These are phyloP conservation scores for Cubamyces sp. DNA, from an alignment of 768 basidiomycete genomes.

Conservation along the genomic window DNA sequence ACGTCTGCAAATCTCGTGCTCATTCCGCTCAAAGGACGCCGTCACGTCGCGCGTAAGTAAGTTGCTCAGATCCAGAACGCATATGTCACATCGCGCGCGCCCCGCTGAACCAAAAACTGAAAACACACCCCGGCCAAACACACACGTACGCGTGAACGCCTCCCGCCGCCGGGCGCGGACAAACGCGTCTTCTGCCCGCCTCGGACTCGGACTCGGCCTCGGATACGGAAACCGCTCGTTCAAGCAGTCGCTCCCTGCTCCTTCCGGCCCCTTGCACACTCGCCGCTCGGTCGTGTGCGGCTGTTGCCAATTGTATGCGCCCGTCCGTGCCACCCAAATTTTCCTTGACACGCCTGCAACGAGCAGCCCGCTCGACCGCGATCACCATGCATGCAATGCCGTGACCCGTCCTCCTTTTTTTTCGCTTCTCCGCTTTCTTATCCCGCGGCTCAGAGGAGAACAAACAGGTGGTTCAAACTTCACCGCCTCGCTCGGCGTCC, in stretches of 20 bases:
- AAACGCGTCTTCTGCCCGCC: no score
- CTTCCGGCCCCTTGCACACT: background rate
- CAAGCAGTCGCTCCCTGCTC: background rate
- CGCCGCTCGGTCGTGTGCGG: background rate
- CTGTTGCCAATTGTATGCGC: background rate
- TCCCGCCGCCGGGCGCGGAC: no score
- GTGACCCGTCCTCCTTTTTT: no score
- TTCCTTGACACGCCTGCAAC: constrained; percentile 1
- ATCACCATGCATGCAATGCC: constrained; percentile 5
- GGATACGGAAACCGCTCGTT: no score
- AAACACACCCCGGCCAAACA: no score
- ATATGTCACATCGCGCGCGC: no score
- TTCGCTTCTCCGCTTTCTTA: background rate
- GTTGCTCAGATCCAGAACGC: no score
- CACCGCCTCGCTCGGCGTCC: constrained; percentile 10
- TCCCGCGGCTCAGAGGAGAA: background rate
- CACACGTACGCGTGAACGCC: no score
- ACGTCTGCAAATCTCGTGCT: constrained; percentile 12
- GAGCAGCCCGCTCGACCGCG: background rate
- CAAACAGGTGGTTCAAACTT: background rate
- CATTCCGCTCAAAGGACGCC: background rate
- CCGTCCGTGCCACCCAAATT: constrained; percentile 13
- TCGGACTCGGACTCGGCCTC: no score
- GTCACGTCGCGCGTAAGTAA: background rate
- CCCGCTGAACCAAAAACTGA: no score